Evolutionary conservation across 1,284 basidiomycete species (phyloP).

Genomic region (Melampsora americana): DNA sequence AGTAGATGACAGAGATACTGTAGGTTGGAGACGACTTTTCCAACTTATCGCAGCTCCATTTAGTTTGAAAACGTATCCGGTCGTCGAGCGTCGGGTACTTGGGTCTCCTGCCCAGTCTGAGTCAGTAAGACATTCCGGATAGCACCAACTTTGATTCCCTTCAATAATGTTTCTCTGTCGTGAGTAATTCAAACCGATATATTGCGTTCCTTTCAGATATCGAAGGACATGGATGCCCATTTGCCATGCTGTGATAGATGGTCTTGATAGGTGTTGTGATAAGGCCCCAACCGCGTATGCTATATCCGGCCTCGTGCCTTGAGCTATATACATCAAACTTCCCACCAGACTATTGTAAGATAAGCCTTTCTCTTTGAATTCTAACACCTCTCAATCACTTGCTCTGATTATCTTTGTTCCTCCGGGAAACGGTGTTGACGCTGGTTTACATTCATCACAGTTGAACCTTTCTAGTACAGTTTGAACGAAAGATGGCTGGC

Average conservation of each 20-base stretch:
- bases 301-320: slow-evolving; percentile 6
- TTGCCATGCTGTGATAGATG: slow-evolving; percentile 17
- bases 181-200: not conserved
- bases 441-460: not conserved
- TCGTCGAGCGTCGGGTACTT: slow-evolving; percentile 20
- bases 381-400: not conserved
- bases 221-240: slow-evolving; percentile 1
- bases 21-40: slow-evolving; percentile 17
- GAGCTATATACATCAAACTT: slow-evolving; percentile 9
- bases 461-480: not conserved
- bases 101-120: slow-evolving; percentile 44
- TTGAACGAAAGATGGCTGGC: not conserved
- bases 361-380: not conserved
- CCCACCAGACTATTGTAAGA: not conserved
- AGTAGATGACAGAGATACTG: no score
- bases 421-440: not conserved
- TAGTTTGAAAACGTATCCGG: slow-evolving; percentile 37
- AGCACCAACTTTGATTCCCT: not conserved
- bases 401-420: not conserved
- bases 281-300: slow-evolving; percentile 9
- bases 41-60: slow-evolving; percentile 25
- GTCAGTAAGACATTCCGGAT: slow-evolving; percentile 13
- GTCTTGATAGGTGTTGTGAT: slow-evolving; percentile 21
- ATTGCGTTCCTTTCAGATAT: slow-evolving; percentile 9
- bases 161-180: not conserved